Conservation (phyloP, 2,329 filamentous ascomycete genomes). For the Neonectria coccinea region DNA sequence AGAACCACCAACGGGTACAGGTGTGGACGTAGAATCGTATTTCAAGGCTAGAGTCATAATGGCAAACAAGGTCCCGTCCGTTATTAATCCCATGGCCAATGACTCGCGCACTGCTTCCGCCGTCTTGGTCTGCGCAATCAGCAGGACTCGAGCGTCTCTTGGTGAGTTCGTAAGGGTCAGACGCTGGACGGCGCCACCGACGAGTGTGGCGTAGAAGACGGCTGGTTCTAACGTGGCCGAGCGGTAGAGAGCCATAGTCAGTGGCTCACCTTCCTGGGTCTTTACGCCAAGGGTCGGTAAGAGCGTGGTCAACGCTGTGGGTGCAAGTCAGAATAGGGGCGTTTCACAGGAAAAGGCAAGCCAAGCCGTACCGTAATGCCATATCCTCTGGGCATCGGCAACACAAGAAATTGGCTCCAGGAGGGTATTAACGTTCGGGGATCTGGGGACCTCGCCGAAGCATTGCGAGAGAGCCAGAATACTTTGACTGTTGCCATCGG, state of each 20-base stretch:
- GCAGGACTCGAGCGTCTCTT: background rate
- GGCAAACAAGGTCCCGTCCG: background rate
- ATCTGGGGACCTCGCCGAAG: background rate
- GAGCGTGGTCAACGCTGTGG: background rate
- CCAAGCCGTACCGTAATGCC: background rate
- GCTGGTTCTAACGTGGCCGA: background rate
- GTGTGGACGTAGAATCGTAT: background rate
- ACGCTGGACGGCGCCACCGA: background rate
- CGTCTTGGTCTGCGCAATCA: constrained; percentile 6
- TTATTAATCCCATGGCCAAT: background rate
- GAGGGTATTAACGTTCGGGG: background rate
- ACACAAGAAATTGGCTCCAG: background rate
- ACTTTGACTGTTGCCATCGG: background rate
- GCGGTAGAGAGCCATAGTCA: background rate
- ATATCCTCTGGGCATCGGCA: constrained; percentile 2
- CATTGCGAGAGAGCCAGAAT: background rate
- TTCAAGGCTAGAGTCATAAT: background rate
- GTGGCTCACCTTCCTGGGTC: background rate
- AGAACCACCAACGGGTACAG: background rate
- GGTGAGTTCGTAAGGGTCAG: background rate
- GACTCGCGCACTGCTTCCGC: background rate
- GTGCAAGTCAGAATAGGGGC: background rate
- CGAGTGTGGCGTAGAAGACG: background rate
- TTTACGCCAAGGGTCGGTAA: background rate
- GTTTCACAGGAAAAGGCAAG: background rate